Conservation (phyloP, 176 grass and related monocot genomes). For the Cenchrus americanus region DNA sequence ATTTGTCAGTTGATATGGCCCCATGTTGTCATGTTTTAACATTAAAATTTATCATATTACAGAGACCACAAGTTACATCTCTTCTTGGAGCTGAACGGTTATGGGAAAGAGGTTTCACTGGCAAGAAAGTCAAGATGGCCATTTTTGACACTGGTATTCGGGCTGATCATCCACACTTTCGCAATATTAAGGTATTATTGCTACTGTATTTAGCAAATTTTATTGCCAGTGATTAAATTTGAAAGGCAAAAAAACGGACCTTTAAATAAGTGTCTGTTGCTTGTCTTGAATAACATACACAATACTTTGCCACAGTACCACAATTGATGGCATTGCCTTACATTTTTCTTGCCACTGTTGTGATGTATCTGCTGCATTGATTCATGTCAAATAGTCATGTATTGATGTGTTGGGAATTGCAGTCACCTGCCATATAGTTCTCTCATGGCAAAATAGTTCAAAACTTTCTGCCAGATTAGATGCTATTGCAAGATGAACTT, state of each 20-base stretch:
- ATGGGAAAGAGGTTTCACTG: conserved; percentile 85
- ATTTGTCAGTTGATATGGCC: conserved; percentile 3
- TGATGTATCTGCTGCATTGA: conserved; percentile 20
- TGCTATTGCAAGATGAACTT: conserved; percentile 13
- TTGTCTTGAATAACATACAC: background rate
- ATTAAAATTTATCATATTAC: conserved; percentile 49
- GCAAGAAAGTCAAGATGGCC: conserved; percentile 94
- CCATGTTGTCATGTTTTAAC: conserved; percentile 30
- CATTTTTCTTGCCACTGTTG: background rate
- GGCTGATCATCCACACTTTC: conserved; percentile 89
- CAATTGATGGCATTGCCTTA: background rate
- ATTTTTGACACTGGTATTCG: conserved; percentile 99
- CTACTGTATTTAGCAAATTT: conserved; percentile 11
- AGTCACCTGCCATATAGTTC: conserved; percentile 17
- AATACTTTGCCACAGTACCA: background rate
- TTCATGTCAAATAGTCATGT: background rate
- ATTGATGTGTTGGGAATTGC: background rate
- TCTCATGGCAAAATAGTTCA: conserved; percentile 12
- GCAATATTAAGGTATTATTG: conserved; percentile 98
- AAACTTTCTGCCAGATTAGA: conserved; percentile 31
- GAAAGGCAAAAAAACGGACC: background rate
- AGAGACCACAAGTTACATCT: conserved; percentile 94
- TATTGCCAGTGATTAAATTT: conserved; percentile 14
- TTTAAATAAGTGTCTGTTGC: background rate
- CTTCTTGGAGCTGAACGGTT: conserved; percentile 88